phyloP scores from a whole-genome alignment of 495 filamentous ascomycete species.

The Penicillium turbatum region DNA sequence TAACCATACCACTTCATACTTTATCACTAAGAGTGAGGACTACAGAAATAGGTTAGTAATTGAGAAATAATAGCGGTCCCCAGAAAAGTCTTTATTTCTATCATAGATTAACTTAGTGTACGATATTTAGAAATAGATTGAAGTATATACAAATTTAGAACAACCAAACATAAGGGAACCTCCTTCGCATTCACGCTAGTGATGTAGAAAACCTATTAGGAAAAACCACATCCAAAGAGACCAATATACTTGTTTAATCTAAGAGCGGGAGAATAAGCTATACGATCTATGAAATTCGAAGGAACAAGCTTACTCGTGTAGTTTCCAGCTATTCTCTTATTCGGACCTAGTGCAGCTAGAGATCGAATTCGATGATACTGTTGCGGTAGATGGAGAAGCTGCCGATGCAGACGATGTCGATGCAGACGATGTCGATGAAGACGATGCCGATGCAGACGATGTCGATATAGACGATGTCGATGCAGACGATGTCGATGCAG shows the following conservation, averaged over 20 bases:
- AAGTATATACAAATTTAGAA: no score
- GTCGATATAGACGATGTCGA: not conserved
- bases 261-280: not conserved
- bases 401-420: no score
- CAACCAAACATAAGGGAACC: not conserved
- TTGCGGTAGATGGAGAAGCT: not conserved
- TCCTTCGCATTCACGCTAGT: constrained; percentile 2
- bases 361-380: not conserved
- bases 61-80: no score
- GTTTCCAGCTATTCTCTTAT: not conserved
- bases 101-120: no score
- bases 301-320: not conserved
- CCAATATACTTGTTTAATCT: not conserved
- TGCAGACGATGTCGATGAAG: no score
- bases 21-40: no score
- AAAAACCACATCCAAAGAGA: constrained; percentile 1
- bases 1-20: no score
- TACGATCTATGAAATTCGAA: not conserved
- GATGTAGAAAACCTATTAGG: not conserved
- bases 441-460: no score
- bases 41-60: no score
- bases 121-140: no score
- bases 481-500: not conserved
- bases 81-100: no score
- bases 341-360: not conserved